Conservation (phyloP, 805 yeast species). For the Torulaspora gathmanii region DNA sequence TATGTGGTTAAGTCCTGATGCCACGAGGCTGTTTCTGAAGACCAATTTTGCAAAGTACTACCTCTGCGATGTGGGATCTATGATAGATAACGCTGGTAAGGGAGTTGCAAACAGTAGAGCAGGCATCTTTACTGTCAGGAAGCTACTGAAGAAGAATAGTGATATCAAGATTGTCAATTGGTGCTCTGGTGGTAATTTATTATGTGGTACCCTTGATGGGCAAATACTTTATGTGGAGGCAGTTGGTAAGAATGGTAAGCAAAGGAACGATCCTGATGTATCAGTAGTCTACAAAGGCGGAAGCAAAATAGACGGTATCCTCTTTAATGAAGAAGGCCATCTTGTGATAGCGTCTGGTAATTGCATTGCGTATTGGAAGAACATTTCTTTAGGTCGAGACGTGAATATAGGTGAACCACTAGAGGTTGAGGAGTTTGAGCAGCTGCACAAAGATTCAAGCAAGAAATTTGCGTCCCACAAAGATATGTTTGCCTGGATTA, state of each 20-base stretch:
- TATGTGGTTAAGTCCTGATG: slow-evolving; percentile 27
- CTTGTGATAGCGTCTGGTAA: slow-evolving; percentile 23
- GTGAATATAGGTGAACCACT: slow-evolving; percentile 28
- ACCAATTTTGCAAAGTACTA: slow-evolving; percentile 33
- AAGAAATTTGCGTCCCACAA: slow-evolving; percentile 31
- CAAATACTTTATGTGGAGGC: slow-evolving; percentile 18
- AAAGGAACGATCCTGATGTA: slow-evolving; percentile 7
- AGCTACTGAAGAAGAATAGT: slow-evolving; percentile 22
- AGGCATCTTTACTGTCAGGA: slow-evolving; percentile 14
- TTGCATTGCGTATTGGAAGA: slow-evolving; percentile 25
- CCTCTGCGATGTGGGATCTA: slow-evolving; percentile 16
- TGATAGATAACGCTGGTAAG: slow-evolving; percentile 5
- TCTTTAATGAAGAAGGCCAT: slow-evolving; percentile 10
- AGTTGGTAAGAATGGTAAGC: slow-evolving; percentile 10
- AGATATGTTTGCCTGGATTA: slow-evolving; percentile 44
- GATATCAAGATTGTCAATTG: slow-evolving; percentile 26
- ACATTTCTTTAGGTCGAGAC: slow-evolving; percentile 11
- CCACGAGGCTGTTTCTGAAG: slow-evolving; percentile 23
- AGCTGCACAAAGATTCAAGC: slow-evolving; percentile 33
- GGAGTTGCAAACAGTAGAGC: background rate
- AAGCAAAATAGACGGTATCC: slow-evolving; percentile 28
- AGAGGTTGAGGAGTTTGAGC: slow-evolving; percentile 39
- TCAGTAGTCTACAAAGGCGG: slow-evolving; percentile 12
- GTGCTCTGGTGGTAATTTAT: slow-evolving; percentile 15
- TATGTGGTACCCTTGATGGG: slow-evolving; percentile 28